These are phyloP conservation scores for Meyerozyma elateridarum DNA, from an alignment of 1,139 yeast genomes.

Conservation along the genomic window DNA sequence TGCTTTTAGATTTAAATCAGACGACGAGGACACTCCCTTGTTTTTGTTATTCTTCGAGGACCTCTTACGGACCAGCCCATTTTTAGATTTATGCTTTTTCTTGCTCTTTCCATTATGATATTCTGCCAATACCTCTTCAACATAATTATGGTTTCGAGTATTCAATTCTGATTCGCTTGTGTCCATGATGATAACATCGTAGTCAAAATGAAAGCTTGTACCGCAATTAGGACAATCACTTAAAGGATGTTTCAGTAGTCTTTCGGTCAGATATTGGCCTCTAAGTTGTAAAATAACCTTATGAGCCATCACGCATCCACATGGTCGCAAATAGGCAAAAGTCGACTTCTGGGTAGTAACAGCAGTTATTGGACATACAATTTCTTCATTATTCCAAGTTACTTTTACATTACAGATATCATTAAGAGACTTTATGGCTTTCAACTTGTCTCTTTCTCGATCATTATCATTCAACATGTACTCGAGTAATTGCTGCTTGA, in stretches of 20 bases:
- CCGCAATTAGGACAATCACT: conserved; percentile 23
- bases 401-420: conserved; percentile 28
- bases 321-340: conserved; percentile 6
- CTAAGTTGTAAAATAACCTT: not conserved
- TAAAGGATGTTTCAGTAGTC: conserved; percentile 5
- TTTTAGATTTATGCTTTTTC: not conserved
- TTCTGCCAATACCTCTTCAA: not conserved
- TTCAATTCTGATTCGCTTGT: not conserved
- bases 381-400: conserved; percentile 18
- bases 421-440: conserved; percentile 14
- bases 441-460: conserved; percentile 13
- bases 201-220: conserved; percentile 16
- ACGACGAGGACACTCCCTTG: too few relatives aligned
- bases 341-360: conserved; percentile 7
- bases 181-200: conserved; percentile 29
- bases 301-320: conserved; percentile 2
- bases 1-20: too few relatives aligned
- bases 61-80: too few relatives aligned
- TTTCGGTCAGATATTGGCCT: not conserved
- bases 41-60: too few relatives aligned
- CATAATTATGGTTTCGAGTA: not conserved
- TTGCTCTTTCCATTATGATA: conserved; percentile 1
- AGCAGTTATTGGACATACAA: conserved; percentile 7
- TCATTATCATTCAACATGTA: conserved; percentile 34
- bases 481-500: conserved; percentile 64